These are phyloP conservation scores for Lanmaoa pseudosensibilis DNA, from an alignment of 768 basidiomycete genomes.

Conservation along the genomic window DNA sequence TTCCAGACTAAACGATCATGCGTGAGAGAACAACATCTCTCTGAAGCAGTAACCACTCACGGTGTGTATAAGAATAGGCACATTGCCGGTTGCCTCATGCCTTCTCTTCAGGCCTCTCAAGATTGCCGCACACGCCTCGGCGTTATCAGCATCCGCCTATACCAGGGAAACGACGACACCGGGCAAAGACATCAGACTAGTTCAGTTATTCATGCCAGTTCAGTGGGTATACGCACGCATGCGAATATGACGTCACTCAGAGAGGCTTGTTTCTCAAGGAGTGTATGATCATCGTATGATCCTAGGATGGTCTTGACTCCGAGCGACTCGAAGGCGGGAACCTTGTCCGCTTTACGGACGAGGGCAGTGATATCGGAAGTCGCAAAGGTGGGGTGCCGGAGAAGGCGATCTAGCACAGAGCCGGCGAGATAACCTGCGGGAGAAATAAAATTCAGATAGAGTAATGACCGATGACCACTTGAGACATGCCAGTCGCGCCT, in stretches of 20 bases:
- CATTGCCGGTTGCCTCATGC: constrained; percentile 40
- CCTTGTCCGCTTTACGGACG: constrained; percentile 32
- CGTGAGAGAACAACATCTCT: neutral
- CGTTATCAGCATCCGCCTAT: constrained; percentile 50
- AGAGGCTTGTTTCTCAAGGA: constrained; percentile 45
- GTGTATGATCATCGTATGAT: constrained; percentile 42
- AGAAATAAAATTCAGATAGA: neutral
- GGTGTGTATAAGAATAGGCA: constrained; percentile 59
- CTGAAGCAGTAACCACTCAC: constrained; percentile 36
- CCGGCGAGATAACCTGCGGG: constrained; percentile 36
- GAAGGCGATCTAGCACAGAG: constrained; percentile 31
- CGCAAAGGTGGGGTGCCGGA: constrained; percentile 24
- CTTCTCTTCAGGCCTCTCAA: constrained; percentile 53
- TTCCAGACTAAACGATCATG: constrained; percentile 44
- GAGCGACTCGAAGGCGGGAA: constrained; percentile 17
- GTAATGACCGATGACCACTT: neutral
- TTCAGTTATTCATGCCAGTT: no score
- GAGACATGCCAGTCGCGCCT: constrained; percentile 20
- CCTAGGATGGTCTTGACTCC: constrained; percentile 38
- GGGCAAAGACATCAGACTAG: neutral
- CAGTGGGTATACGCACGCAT: constrained; percentile 28
- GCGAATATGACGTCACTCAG: constrained; percentile 46
- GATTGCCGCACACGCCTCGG: constrained; percentile 44
- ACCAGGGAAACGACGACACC: neutral
- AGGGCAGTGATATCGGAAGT: constrained; percentile 30